phyloP scores from a whole-genome alignment of 192 early-diverging fungal species.

The Dispira simplex region DNA sequence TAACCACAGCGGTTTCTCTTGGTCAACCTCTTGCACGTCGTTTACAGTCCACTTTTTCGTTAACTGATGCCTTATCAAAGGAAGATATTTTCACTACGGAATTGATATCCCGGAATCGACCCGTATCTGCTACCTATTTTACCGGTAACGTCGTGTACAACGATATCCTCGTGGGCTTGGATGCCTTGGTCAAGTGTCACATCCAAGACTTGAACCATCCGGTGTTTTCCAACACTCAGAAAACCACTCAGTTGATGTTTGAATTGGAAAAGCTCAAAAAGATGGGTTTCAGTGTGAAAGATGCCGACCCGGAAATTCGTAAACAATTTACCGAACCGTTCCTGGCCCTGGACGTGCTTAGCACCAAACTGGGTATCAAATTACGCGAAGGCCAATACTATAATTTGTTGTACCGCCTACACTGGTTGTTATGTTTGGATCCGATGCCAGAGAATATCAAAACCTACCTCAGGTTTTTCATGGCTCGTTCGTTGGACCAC shows the following conservation, averaged over 20 bases:
- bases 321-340: constrained; percentile 12
- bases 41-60: no score
- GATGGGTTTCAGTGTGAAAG: constrained; percentile 6
- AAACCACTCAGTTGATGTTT: constrained; percentile 14
- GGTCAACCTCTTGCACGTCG: no score
- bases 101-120: constrained; percentile 24
- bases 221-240: constrained; percentile 2
- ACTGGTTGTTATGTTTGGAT: constrained; percentile 15
- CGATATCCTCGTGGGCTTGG: constrained; percentile 50
- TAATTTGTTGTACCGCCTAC: constrained; percentile 12
- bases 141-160: constrained; percentile 71
- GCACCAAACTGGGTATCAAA: constrained; percentile 14
- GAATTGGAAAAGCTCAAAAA: constrained; percentile 14
- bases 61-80: no score
- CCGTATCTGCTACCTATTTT: constrained; percentile 69
- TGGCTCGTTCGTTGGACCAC: constrained; percentile 3
- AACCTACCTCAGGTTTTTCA: constrained; percentile 14
- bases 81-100: no score
- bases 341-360: constrained; percentile 12
- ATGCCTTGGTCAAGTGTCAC: constrained; percentile 30
- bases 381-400: constrained; percentile 18
- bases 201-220: constrained; percentile 14
- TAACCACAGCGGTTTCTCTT: no score
- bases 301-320: neutral
- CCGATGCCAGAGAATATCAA: constrained; percentile 17